Base-by-base conservation (phyloP, 257 asterid genomes). In the Lithospermum erythrorhizon region DNA sequence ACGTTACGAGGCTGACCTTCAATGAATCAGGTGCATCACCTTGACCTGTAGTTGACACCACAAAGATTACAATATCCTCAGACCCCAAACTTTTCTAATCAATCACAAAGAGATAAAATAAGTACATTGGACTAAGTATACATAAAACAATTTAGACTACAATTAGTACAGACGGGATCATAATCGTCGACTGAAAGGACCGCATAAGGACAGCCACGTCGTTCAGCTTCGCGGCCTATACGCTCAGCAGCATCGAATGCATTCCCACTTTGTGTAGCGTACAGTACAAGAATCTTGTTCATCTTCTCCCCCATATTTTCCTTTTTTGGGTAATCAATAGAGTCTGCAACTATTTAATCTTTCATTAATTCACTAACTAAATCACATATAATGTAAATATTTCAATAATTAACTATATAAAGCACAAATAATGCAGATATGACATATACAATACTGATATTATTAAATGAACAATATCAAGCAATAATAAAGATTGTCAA, bases 11-110 rank as follows among this genome's bases (percentile, higher is more conserved):
- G 21, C 32, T 30, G 58, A 93, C 98, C 98, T 93, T 93, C 86
- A 93, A 84, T 32, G 97, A 75, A 55, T 84, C 95, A 16, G 98
- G 98, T 60, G 78, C 71, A 58, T 93, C 98, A 57, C 98, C 98
- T 80, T 93, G 98, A 41, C 98, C 98, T 17, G 95, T 89, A 67
- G 97, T 93, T 60, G 98, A 84, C 68, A 86, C 98, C 75, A 93
- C 91, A 78, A 89, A 89, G 57, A 89, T 72, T 53, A 89, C 89
- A 3, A 72, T 75, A 57, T 68, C 78, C 70, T 69, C 75, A 48
- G 24, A 64, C 63, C 90, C 79, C 68, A 93, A 81, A 58, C 67
- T 77, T 53, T 72, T 66, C 98, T 93, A 83, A 27, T n/a, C 17
- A 59, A n/a, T 32, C 10, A 15, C 24, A 2, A 59, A 58, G 21